A percentile compares a stretch with the other conserved stretches of the same genome.
These are phyloP conservation scores for Pythium rhizo-oryzae DNA, from an alignment of 352 stramenopile genomes.

Conservation along the genomic window DNA sequence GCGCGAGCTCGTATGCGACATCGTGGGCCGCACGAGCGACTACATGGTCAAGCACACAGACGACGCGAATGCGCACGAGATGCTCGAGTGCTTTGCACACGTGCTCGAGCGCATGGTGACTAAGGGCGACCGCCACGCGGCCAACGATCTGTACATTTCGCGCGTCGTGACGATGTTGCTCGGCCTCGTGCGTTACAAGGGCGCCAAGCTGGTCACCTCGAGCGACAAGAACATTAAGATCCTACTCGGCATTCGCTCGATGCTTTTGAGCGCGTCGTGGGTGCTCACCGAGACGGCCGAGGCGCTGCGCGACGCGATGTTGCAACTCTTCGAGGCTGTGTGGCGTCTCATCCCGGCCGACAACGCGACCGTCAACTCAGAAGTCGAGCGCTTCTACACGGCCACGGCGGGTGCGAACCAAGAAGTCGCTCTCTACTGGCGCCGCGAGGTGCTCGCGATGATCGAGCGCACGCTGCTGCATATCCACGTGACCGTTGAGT, in stretches of 20 bases:
- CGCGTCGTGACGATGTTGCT: conserved; percentile 64
- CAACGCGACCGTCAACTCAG: conserved; percentile 34
- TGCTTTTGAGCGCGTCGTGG: conserved; percentile 45
- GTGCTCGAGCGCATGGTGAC: conserved; percentile 58
- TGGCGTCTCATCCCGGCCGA: conserved; percentile 67
- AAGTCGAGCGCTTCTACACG: conserved; percentile 55
- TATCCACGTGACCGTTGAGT: conserved; percentile 46
- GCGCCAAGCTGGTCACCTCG: conserved; percentile 49
- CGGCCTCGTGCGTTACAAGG: conserved; percentile 59
- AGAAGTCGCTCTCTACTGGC: conserved; percentile 47
- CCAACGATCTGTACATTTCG: conserved; percentile 68
- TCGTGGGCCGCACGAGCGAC: conserved; percentile 66
- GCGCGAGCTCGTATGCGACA: conserved; percentile 57
- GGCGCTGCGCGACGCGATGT: conserved; percentile 44
- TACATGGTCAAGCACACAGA: conserved; percentile 84
- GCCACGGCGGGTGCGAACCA: conserved; percentile 14
- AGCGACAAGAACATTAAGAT: conserved; percentile 38
- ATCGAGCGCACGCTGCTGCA: conserved; percentile 55
- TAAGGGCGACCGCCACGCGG: conserved; percentile 32
- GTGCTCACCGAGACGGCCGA: conserved; percentile 45
- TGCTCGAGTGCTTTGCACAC: conserved; percentile 69
- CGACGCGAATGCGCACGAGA: conserved; percentile 52
- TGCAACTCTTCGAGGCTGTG: conserved; percentile 59
- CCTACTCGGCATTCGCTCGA: conserved; percentile 49
- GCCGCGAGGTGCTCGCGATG: conserved; percentile 51